phyloP scores from a whole-genome alignment of 192 early-diverging fungal species.

The Diversispora epigaea region DNA sequence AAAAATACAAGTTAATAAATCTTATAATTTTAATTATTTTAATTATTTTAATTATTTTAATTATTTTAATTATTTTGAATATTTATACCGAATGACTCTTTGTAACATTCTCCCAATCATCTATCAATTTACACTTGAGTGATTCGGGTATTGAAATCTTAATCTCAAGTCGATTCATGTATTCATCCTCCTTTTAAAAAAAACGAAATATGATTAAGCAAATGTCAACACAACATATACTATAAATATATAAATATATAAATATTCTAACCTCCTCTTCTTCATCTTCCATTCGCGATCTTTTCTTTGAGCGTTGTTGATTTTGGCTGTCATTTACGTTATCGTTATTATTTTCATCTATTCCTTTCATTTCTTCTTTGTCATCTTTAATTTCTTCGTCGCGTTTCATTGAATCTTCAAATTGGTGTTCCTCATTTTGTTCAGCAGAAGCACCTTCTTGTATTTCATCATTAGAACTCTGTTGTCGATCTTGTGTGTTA shows the following conservation, averaged over 20 bases:
- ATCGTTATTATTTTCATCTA: not conserved
- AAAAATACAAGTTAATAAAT: not conserved
- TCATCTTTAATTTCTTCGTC: not conserved
- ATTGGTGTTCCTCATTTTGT: not conserved
- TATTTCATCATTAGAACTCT: not conserved
- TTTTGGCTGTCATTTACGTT: not conserved
- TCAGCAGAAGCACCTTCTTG: not conserved
- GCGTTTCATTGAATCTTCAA: not conserved
- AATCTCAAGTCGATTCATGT: conserved; percentile 12
- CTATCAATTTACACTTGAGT: not conserved
- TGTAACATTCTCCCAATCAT: conserved; percentile 20
- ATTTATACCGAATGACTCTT: conserved; percentile 6
- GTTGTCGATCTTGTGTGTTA: not conserved
- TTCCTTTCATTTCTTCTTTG: not conserved
- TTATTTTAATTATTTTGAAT: no score
- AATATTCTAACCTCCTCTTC: not conserved
- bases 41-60: not conserved
- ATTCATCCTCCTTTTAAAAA: conserved; percentile 5
- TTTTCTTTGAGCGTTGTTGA: not conserved
- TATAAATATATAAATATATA: not conserved
- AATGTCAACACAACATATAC: not conserved
- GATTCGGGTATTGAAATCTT: conserved; percentile 7
- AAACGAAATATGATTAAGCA: not conserved
- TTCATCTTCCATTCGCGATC: not conserved
- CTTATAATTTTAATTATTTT: no score